A percentile compares a stretch with the other conserved stretches of the same genome.
Evolutionary conservation across 2,329 filamentous ascomycete genomes (phyloP).

Genomic region (Cyphellophora attinorum): DNA sequence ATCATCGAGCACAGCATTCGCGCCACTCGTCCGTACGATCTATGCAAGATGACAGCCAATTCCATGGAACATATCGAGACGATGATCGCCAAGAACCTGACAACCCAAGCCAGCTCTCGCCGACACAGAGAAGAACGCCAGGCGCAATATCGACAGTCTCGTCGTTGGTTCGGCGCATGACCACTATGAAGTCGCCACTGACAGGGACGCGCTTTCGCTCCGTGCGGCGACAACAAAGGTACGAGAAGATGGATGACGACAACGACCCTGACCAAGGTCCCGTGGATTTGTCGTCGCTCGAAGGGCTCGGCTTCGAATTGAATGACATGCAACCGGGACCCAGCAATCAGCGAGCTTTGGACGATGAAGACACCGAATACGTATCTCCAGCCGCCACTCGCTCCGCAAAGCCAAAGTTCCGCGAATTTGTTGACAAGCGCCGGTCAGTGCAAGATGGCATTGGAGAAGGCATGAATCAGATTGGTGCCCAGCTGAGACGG

Average conservation of each 20-base stretch:
- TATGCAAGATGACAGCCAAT: neutral
- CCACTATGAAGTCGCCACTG: constrained; percentile 12
- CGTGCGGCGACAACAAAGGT: constrained; percentile 12
- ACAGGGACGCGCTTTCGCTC: constrained; percentile 8
- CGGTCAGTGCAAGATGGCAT: constrained; percentile 15
- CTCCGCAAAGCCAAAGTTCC: constrained; percentile 11
- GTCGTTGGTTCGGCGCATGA: constrained; percentile 14
- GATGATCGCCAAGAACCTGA: neutral
- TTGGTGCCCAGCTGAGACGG: constrained; percentile 16
- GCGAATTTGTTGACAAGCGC: constrained; percentile 13
- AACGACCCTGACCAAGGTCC: constrained; percentile 7
- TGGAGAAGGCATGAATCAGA: constrained; percentile 17
- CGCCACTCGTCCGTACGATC: neutral
- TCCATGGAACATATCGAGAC: neutral
- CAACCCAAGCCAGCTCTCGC: neutral
- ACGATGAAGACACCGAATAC: constrained; percentile 12
- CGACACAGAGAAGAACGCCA: neutral
- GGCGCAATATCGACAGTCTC: constrained; percentile 6
- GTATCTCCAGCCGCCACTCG: neutral
- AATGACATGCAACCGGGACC: constrained; percentile 11
- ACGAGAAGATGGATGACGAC: constrained; percentile 14
- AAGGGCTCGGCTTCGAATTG: constrained; percentile 17
- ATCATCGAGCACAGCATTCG: neutral
- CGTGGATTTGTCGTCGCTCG: constrained; percentile 18
- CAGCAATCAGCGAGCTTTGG: neutral